These are phyloP conservation scores for Pterocarpus macrocarpus DNA, from an alignment of 306 rosid species.

Conservation along the genomic window DNA sequence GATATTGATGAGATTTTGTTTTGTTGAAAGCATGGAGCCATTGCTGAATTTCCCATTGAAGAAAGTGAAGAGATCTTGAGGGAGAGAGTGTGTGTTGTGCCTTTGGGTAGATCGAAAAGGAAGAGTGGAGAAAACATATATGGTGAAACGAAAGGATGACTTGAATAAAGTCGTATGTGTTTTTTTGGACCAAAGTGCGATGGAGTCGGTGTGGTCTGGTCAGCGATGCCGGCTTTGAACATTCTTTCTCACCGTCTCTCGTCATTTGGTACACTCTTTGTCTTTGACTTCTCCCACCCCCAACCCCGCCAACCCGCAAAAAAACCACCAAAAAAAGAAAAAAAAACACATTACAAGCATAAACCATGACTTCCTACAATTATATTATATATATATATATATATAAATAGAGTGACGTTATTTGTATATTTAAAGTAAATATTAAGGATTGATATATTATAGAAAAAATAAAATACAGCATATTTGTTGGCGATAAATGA, in stretches of 20 bases:
- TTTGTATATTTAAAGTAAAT: too few relatives aligned
- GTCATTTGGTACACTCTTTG: conserved; percentile 23
- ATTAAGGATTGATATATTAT: too few relatives aligned
- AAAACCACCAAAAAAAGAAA: too few relatives aligned
- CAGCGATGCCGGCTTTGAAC: conserved; percentile 83
- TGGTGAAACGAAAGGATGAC: conserved; percentile 53
- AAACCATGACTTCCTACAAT: background rate
- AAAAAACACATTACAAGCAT: background rate
- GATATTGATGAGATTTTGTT: background rate
- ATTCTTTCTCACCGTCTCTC: background rate
- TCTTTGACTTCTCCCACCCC: conserved; percentile 10
- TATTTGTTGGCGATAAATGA: too few relatives aligned
- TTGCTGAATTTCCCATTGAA: conserved; percentile 61
- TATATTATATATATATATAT: conserved; percentile 24
- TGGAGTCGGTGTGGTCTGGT: conserved; percentile 72
- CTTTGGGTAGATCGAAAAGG: background rate
- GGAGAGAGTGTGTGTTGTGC: background rate
- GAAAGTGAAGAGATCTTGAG: conserved; percentile 1
- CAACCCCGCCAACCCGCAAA: background rate
- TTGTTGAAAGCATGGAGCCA: conserved; percentile 58
- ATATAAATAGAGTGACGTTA: too few relatives aligned
- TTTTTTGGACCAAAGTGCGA: conserved; percentile 25
- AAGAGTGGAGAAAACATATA: background rate
- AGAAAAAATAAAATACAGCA: too few relatives aligned
- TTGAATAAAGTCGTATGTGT: conserved; percentile 57